Percentiles rank a stretch among this genome's conserved stretches.
Evolutionary conservation across 2,329 filamentous ascomycete species (phyloP).

Genomic region (Fusarium floridanum): DNA sequence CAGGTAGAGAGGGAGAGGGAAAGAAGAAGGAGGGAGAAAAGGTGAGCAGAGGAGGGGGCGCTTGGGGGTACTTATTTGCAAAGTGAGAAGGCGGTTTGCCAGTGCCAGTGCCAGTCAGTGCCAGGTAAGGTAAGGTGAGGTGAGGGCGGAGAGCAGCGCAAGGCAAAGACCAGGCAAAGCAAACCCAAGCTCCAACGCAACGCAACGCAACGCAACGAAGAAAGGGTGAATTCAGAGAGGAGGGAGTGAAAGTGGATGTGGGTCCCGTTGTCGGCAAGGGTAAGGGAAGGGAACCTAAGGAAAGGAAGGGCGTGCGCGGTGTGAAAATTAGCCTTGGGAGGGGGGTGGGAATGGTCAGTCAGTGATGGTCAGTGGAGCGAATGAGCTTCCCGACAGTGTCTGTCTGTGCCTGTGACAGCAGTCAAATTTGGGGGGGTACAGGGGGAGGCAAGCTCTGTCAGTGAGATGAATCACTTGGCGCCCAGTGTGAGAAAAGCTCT

Average conservation of each 20-base stretch:
- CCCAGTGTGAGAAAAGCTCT: background rate
- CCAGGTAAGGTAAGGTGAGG: constrained; percentile 9
- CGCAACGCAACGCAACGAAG: constrained; percentile 1
- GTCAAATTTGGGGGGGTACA: constrained; percentile 3
- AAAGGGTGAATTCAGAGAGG: constrained; percentile 7
- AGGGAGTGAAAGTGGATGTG: constrained; percentile 17
- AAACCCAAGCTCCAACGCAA: background rate
- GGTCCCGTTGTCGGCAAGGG: constrained; percentile 11
- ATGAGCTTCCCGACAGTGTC: constrained; percentile 3
- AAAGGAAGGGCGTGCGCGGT: constrained; percentile 10
- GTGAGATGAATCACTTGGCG: background rate
- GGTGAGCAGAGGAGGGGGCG: constrained; percentile 47
- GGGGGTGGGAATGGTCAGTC: constrained; percentile 1
- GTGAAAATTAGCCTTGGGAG: constrained; percentile 13
- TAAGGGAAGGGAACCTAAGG: constrained; percentile 8
- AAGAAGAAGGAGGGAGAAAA: constrained; percentile 48
- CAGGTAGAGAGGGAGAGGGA: constrained; percentile 51
- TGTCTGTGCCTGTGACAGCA: constrained; percentile 11
- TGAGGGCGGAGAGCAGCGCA: constrained; percentile 13
- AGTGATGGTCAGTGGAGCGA: background rate
- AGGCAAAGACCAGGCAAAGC: background rate
- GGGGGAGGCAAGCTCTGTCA: constrained; percentile 4
- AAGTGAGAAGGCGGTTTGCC: constrained; percentile 24
- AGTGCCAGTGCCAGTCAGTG: background rate
- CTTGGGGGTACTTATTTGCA: constrained; percentile 59